Base-by-base conservation (phyloP, 2,329 filamentous ascomycete genomes). In the Colletotrichum chrysophilum region DNA sequence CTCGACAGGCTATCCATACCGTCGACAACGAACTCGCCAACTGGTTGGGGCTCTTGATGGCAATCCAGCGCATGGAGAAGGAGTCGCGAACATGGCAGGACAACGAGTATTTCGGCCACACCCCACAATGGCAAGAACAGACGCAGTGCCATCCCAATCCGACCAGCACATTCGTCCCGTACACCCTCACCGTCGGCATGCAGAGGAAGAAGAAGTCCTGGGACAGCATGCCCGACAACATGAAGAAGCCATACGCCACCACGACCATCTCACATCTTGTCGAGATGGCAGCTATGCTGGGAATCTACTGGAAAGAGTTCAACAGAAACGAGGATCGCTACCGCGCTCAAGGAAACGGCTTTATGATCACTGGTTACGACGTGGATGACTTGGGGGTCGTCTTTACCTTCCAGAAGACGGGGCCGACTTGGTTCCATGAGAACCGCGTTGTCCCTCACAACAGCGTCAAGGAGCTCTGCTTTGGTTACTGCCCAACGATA, bases 241-340 rank as follows among this genome's bases (percentile, higher is more conserved):
- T 61, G 58, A 77, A 72, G 62, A 82, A 81, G 69, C 84, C 83
- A 0, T 85, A 83, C 68, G 84, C 84, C 2, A 84, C 80, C 3
- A 85, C 81, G 5, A 84, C 82, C 6, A 83, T 85, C 14, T 82
- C 78, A 9, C 83, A 85, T 64, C 74, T 85, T 1, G 79, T 85
- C 0, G 84, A 85, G 76, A 80, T 85, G 6, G 83, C 82, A 0
- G 82, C 80, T 10, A 81, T 85, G 79, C 71, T 85, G 2, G 84
- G 86, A 5, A 80, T 87, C 7, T 80, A 87, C 68, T 87, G 86
- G 86, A 86, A 82, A 60, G 80, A 82, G 4, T 87, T 87, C 38
- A 83, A 86, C 28, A 79, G 82, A 1, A 80, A 79, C 10, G 77
- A 79, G 5, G 83, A 86, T 77, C 82, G 83, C 18, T 81, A 86